These are phyloP conservation scores for Xylariaceae sp. DNA, from an alignment of 2,329 filamentous ascomycete genomes.

Conservation along the genomic window DNA sequence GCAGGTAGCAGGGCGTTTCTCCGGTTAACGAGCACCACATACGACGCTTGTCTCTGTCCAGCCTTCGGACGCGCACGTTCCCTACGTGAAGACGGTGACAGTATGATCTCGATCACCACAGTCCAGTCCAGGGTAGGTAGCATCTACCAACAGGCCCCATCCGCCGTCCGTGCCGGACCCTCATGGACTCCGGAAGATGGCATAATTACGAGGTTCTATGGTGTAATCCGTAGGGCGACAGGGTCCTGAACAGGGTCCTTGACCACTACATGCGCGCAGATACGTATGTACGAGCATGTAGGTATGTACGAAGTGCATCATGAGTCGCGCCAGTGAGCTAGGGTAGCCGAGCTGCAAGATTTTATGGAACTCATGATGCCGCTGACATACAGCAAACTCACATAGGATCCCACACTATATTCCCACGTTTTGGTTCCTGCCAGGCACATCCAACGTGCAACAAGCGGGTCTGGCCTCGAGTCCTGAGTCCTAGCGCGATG, in stretches of 20 bases:
- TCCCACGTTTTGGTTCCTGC: constrained; percentile 15
- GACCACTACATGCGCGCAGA: constrained; percentile 2
- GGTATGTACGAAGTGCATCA: not conserved
- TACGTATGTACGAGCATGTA: constrained; percentile 7
- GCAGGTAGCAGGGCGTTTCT: constrained; percentile 14
- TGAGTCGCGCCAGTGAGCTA: constrained; percentile 11
- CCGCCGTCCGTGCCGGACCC: not conserved
- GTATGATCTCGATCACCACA: constrained; percentile 3
- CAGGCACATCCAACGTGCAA: constrained; percentile 11
- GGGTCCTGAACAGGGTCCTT: constrained; percentile 8
- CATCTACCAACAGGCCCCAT: not conserved
- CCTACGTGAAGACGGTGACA: constrained; percentile 1
- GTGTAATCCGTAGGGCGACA: not conserved
- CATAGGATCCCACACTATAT: not conserved
- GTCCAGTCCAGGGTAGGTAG: not conserved
- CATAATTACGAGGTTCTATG: not conserved
- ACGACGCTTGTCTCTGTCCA: not conserved
- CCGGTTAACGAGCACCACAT: constrained; percentile 10
- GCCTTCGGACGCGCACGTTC: constrained; percentile 3
- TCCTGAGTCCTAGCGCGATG: not conserved
- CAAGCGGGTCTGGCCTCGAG: constrained; percentile 7
- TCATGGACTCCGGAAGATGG: not conserved
- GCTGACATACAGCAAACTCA: constrained; percentile 12
- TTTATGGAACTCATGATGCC: constrained; percentile 5
- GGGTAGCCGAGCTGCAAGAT: constrained; percentile 12